Evolutionary conservation across 768 basidiomycete species (phyloP).

Genomic region (Phylloporus rhodoxanthus): DNA sequence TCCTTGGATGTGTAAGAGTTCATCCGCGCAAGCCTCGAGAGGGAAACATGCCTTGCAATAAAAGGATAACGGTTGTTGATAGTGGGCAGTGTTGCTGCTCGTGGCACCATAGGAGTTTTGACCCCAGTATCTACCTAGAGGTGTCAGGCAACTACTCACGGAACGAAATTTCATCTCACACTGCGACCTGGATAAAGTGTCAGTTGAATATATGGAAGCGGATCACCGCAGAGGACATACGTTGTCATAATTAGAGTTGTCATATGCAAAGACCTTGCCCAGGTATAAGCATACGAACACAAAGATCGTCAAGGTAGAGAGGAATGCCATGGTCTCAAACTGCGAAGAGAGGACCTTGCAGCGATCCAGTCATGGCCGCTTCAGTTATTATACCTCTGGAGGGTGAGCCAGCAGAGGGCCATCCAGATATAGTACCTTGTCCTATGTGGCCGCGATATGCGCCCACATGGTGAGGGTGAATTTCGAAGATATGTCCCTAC

Average conservation of each 20-base stretch:
- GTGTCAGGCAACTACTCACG: neutral
- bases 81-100: conserved; percentile 46
- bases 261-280: conserved; percentile 38
- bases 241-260: conserved; percentile 57
- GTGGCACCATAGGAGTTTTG: conserved; percentile 69
- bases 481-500: conserved; percentile 1
- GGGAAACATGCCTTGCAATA: conserved; percentile 50
- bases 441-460: conserved; percentile 1
- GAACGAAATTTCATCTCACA: conserved; percentile 34
- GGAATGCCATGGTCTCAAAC: conserved; percentile 9
- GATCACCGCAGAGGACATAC: conserved; percentile 32
- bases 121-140: conserved; percentile 56
- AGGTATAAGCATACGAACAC: conserved; percentile 6
- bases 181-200: conserved; percentile 40
- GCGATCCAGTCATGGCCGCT: neutral
- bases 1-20: conserved; percentile 37
- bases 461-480: conserved; percentile 8
- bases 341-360: conserved; percentile 1
- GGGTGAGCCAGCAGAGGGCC: neutral
- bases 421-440: conserved; percentile 11
- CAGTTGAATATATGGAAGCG: neutral
- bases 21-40: neutral
- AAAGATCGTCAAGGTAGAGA: conserved; percentile 1
- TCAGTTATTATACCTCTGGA: conserved; percentile 17
- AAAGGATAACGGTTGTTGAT: conserved; percentile 54